Evolutionary conservation across 2,329 filamentous ascomycete genomes (phyloP), one percentile per base, ranked within the genome.

Genomic region (Pseudogymnoascus sp.): DNA sequence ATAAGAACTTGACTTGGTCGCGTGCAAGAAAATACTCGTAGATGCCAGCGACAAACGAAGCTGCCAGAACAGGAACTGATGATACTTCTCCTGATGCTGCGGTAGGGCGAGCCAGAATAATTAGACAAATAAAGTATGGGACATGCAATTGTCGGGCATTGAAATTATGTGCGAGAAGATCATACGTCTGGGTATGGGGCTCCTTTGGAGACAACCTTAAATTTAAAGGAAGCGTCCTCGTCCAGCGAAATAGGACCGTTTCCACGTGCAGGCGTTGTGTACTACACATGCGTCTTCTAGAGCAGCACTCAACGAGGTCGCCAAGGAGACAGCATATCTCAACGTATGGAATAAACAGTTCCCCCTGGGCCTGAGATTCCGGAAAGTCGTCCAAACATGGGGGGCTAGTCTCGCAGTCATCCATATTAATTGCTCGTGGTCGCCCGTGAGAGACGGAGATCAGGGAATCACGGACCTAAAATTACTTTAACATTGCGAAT

Each of bases 21-120:
- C 76, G 70, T 29, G 75, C 75, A 16, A 78, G 72, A 60, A 79
- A 77, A 59, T 78, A 76, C 66, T 78, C 76, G 40, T 77, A 78
- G 4, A 79, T 77, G 2, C 76, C 74, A 4, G 76, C 75, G 26
- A 78, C 66, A 42, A 75, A 77, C 0, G 77, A 78, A 0, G 77
- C 77, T 14, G 77, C 75, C 5, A 79, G 70, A 4, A 78, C 67
- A 3, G 74, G 73, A 3, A 73, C 74, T 8, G 74, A 69, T 4
- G 77, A 77, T 1, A 75, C 73, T 29, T 54, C 23, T 4, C 23
- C 47, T 11, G 23, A 31, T 2, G 47, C 7, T 1, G 72, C 68
- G 12, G 69, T 66, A 4, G 74, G 69, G 51, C 76, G 73, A 66
- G 75, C 75, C 6, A 79, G 64, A 31, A 79, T 77, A 8, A 74